Evolutionary conservation across 108 stramenopile genomes (phyloP), one percentile per base, ranked within the genome.

Genomic region (Skeletonema marinoi): DNA sequence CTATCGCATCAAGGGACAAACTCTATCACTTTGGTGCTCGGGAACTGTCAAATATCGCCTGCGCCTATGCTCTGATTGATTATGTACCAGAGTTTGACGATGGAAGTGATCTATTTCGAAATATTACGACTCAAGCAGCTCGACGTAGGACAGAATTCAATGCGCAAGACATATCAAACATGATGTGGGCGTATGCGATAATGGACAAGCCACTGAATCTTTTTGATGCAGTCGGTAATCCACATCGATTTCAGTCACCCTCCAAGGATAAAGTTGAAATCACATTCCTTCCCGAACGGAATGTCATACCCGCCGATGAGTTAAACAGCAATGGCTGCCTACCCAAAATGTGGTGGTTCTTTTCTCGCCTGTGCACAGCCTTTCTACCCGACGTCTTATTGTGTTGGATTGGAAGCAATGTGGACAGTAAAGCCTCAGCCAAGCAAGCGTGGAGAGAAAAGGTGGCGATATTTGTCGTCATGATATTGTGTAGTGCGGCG

Each of bases 381-480:
- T 58, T 58, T 29, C 5, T 58, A 25, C 56, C 56, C 6, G 56
- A 58, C 9, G 19, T 58, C 9, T 58, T 58, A 29, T 29, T 58
- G 56, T 58, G 56, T 29, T 58, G 56, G 7, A 58, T 58, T 29
- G 56, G 56, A 19, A 6, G 6, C 56, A 19, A 58, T n/a, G n/a
- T n/a, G n/a, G n/a, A n/a, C n/a, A n/a, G n/a, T 36, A 4, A 36
- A 7, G 35, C 35, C 7, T 78, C 61, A n/a, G 79, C 86, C 39
- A 84, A 84, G 74, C 86, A 84, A 65, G 86, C 86, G 21, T 87
- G 83, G 83, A 68, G 86, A 64, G 86, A 81, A 58, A 81, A 79
- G 68, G 75, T 84, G 38, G 70, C 73, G 11, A 41, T 74, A 14
- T 70, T 65, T 65, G 54, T 72, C 21, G 56, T 41, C 32, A 35